Conservation (phyloP, 2,329 filamentous ascomycete genomes). For the Zasmidium citrigriseum region DNA sequence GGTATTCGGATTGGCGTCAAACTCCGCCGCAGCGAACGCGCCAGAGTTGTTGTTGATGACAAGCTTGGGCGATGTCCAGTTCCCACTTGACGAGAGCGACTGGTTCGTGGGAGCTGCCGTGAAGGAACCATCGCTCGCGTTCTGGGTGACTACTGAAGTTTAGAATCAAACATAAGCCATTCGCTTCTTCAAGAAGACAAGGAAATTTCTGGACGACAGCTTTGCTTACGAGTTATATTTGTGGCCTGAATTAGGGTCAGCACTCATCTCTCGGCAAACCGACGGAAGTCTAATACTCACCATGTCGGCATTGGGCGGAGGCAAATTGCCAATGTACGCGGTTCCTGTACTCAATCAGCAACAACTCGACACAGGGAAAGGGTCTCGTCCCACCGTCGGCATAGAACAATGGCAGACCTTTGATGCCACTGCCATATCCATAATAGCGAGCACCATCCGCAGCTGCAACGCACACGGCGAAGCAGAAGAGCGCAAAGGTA, state of each 20-base stretch:
- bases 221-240: constrained; percentile 23
- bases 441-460: constrained; percentile 13
- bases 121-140: constrained; percentile 11
- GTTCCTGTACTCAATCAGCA: constrained; percentile 11
- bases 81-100: constrained; percentile 6
- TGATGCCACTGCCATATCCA: constrained; percentile 20
- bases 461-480: constrained; percentile 2
- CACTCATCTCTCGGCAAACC: neutral
- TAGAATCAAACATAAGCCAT: constrained; percentile 16
- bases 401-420: constrained; percentile 23
- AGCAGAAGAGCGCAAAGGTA: constrained; percentile 1
- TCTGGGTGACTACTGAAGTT: constrained; percentile 16
- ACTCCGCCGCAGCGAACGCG: constrained; percentile 15
- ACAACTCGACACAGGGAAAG: neutral
- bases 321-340: constrained; percentile 17
- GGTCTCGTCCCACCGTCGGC: constrained; percentile 13
- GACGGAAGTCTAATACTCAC: neutral
- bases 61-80: constrained; percentile 22
- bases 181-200: neutral
- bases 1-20: constrained; percentile 14
- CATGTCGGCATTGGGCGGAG: constrained; percentile 11
- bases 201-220: neutral
- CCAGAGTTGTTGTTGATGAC: constrained; percentile 18
- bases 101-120: constrained; percentile 12
- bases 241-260: constrained; percentile 2